Base-by-base conservation (phyloP, 441 rosid species). In the Omphalea diandra region DNA sequence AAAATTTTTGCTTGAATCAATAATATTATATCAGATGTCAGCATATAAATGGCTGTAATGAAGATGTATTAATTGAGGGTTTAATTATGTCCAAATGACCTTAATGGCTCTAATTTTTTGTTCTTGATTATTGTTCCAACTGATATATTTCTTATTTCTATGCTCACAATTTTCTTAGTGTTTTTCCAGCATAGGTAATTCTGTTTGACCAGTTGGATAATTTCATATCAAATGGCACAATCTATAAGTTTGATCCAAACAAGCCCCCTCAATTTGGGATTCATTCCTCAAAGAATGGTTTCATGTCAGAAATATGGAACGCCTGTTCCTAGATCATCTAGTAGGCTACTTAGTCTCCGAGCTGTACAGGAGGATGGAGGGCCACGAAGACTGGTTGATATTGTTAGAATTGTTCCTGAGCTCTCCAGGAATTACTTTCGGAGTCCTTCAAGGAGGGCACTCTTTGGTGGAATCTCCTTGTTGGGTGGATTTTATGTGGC, bases 401-500 rank as follows among this genome's bases (percentile, higher is more conserved):
- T 89, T 17, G 85, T 91, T 68, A 83, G 92, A 76, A 65, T 71
- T 1, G 90, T 89, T 41, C 96, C 98, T 2, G 90, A 86, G 57
- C 69, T 87, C 50, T 86, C 96, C 0, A 88, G 96, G 71, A 85
- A 83, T 67, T 93, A 93, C 83, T 91, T 93, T 72, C 79, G 77
- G 15, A 94, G 88, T 12, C 96, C 90, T 50, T 90, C 93, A n/a
- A 77, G 97, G 70, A 88, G 97, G 67, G 89, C 94, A 0, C 96
- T 91, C 24, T 94, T 90, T 5, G 97, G 97, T 20, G 97, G 98
- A 65, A 94, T 94, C 76, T 87, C 97, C 22, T 55, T 91, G 84
- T 66, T 94, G 65, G 95, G 97, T 47, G 98, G 98, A 15, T 94
- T 94, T 73, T 93, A 90, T 43, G 97, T 90, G 15, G 97, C 95